These are phyloP conservation scores for Microcos paniculata DNA, from an alignment of 345 rosid species.

Conservation along the genomic window DNA sequence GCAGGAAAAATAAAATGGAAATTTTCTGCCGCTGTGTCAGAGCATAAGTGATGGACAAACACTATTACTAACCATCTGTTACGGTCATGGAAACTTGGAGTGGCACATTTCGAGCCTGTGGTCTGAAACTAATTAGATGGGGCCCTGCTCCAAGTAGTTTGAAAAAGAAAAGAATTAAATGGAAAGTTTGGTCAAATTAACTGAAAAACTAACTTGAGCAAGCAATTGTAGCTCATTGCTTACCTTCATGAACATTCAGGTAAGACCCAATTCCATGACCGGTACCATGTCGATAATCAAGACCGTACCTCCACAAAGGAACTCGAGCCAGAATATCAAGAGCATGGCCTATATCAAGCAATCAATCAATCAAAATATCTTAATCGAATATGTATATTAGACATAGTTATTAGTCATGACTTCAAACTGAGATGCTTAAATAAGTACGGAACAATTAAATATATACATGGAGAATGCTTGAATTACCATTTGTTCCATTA, in stretches of 20 bases:
- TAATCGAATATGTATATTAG: neutral
- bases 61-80: constrained; percentile 75
- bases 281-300: constrained; percentile 96
- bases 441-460: neutral
- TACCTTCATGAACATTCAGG: constrained; percentile 95
- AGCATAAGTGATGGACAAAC: neutral
- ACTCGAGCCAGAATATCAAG: constrained; percentile 93
- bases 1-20: neutral
- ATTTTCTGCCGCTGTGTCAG: neutral
- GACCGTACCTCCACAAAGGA: constrained; percentile 90
- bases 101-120: constrained; percentile 79
- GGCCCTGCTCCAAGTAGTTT: constrained; percentile 65
- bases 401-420: neutral
- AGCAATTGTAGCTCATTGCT: constrained; percentile 22
- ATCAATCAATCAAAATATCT: neutral
- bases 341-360: constrained; percentile 55
- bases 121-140: constrained; percentile 84
- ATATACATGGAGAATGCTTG: constrained; percentile 8
- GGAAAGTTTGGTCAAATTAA: constrained; percentile 5
- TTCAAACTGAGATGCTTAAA: constrained; percentile 2
- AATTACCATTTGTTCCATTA: constrained; percentile 83
- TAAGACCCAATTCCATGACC: constrained; percentile 99
- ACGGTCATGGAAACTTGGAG: constrained; percentile 98
- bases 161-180: neutral
- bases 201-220: constrained; percentile 4